Evolutionary conservation across 768 basidiomycete genomes (phyloP), one percentile per base, ranked within the genome.

Genomic region (Sarcomyxa edulis): DNA sequence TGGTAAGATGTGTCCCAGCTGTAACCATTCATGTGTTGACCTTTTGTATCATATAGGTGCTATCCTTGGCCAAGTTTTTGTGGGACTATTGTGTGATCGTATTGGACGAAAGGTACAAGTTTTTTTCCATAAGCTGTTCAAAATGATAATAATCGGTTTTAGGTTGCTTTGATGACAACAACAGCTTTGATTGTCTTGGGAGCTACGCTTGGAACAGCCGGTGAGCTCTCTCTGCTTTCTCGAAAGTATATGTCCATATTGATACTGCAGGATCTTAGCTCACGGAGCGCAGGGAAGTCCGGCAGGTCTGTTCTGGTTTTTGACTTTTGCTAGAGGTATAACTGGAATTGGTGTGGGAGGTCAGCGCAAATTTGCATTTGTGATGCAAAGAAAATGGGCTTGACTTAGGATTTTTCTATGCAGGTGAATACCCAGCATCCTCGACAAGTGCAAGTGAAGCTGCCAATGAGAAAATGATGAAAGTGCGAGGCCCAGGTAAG

Each of bases 51-150:
- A 12, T 29, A 27, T 38, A 77, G 81, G 81, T 25, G 79, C 76
- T 30, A 68, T 81, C 44, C 56, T 80, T 25, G 78, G 79, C 14
- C 80, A 82, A 47, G 33, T 83, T 18, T 39, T 68, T 27, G 78
- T 85, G 25, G 85, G 85, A 9, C 49, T 84, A 16, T 54, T 84
- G n/a, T 85, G 82, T 47, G 85, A 88, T 53, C 67, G 78, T 35
- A 52, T 81, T 19, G 85, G 85, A n/a, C 66, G 85, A 35, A 87
- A 87, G 54, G n/a, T n/a, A n/a, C n/a, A n/a, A n/a, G n/a, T n/a
- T n/a, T n/a, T n/a, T n/a, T n/a, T n/a, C n/a, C n/a, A n/a, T n/a
- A n/a, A n/a, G n/a, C n/a, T n/a, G n/a, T n/a, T n/a, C n/a, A n/a
- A n/a, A n/a, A n/a, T n/a, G n/a, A n/a, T n/a, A n/a, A n/a, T n/a